Evolutionary conservation across 495 filamentous ascomycete species (phyloP), one percentile per base, ranked within the genome.

Genomic region (Penicillium mononematosum): DNA sequence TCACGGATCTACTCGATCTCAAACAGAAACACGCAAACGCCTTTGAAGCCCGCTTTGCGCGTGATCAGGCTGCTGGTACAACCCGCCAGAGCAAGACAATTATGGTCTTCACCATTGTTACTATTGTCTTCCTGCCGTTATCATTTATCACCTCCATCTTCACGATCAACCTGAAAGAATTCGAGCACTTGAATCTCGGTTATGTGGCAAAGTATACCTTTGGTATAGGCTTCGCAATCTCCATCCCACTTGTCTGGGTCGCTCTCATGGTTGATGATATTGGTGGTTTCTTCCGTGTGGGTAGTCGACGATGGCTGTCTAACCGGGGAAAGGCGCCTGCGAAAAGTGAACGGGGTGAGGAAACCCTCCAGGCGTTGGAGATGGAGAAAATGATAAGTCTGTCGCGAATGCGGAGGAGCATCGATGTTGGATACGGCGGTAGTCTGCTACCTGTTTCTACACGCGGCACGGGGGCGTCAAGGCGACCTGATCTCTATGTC

Each of bases 81-180:
- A 82, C 81, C 1, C 71, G 79, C n/a, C 87, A 90, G 62, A 79
- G 81, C n/a, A 84, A 88, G 59, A 88, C 85, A 5, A 84, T 89
- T 56, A 85, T 91, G 79, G 81, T 90, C 8, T 90, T 90, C 59
- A 91, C 87, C 6, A 83, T 88, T 56, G 86, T 88, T 7, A 88
- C 85, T 0, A 87, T 87, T 45, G 66, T 88, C 31, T 88, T 88
- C 73, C 70, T 90, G 4, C 85, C 86, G 0, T 66, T 88, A 50
- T 82, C 78, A 5, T 90, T 90, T 65, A 87, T 89, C 57, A 78
- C 83, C 0, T 80, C 82, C 2, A 81, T 89, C 45, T 88, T 88
- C 68, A 81, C 85, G 0, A 86, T 89, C 64, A 83, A 85, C 46
- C 69, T 89, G 48, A 57, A 64, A 12, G 81, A 87, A 50, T 89